A percentile compares a stretch with the other conserved stretches of the same genome.
These are phyloP conservation scores for Yamadazyma membranifaciens DNA, from an alignment of 1,139 yeast species.

Conservation along the genomic window DNA sequence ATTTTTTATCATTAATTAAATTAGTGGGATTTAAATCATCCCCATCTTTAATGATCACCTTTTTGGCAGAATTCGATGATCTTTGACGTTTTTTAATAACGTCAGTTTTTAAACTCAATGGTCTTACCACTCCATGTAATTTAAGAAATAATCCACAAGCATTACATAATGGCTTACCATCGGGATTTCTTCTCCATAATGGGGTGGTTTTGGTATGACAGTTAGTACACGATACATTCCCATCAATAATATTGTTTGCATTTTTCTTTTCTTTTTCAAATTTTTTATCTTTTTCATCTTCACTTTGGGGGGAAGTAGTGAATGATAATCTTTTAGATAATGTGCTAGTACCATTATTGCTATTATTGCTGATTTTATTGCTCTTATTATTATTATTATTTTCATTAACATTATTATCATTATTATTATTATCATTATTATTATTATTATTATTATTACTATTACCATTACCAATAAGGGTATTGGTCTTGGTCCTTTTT, in stretches of 20 bases:
- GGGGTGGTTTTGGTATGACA: conserved; percentile 60
- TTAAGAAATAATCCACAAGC: conserved; percentile 61
- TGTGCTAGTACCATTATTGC: not conserved
- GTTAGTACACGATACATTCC: conserved; percentile 35
- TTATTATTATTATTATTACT: not conserved
- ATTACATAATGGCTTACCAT: conserved; percentile 57
- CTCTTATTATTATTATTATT: not conserved
- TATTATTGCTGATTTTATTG: not conserved
- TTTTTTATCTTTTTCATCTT: not conserved
- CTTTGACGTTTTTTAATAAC: conserved; percentile 51
- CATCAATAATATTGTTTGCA: conserved; percentile 3
- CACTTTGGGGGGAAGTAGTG: not conserved
- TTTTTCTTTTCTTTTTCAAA: not conserved
- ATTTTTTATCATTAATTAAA: conserved; percentile 16
- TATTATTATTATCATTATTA: not conserved
- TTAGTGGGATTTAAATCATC: conserved; percentile 39
- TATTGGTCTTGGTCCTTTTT: conserved; percentile 12
- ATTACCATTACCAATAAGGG: not conserved
- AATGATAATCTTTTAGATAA: not conserved
- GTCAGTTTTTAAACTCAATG: conserved; percentile 55
- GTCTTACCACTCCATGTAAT: conserved; percentile 58
- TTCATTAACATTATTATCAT: conserved; percentile 1
- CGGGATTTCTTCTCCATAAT: conserved; percentile 56
- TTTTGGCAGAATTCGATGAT: conserved; percentile 13
- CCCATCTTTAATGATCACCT: conserved; percentile 25